These are phyloP conservation scores for Rosa lucieae DNA, from an alignment of 306 rosid genomes.

Conservation along the genomic window DNA sequence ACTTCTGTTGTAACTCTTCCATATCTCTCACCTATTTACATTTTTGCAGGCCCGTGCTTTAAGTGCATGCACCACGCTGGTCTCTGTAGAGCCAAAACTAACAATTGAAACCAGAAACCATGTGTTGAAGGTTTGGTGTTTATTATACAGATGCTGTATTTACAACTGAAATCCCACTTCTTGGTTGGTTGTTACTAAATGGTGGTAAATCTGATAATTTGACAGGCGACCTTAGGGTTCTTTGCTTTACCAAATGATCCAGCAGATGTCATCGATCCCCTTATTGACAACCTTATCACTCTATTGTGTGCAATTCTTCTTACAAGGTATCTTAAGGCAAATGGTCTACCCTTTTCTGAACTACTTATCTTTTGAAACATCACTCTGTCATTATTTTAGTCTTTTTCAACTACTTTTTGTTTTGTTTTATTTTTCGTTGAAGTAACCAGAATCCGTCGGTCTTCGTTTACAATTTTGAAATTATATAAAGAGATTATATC, in stretches of 20 bases:
- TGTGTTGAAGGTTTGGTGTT: conserved; percentile 67
- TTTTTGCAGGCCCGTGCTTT: conserved; percentile 80
- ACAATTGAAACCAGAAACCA: conserved; percentile 89
- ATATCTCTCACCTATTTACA: conserved; percentile 7
- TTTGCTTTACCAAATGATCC: conserved; percentile 96
- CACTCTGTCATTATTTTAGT: conserved; percentile 7
- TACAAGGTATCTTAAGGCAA: conserved; percentile 58
- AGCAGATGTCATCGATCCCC: conserved; percentile 68
- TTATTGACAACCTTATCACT: conserved; percentile 84
- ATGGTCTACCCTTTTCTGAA: background rate
- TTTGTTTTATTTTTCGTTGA: background rate
- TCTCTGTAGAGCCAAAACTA: conserved; percentile 93
- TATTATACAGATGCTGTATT: background rate
- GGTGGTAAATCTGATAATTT: conserved; percentile 32
- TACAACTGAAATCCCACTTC: background rate
- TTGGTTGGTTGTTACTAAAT: background rate
- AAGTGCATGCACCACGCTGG: conserved; percentile 96
- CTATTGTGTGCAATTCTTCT: conserved; percentile 96
- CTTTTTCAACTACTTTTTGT: background rate
- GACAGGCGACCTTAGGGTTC: conserved; percentile 97
- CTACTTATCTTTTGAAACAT: conserved; percentile 18
- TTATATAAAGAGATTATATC: background rate
- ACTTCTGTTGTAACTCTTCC: conserved; percentile 23
- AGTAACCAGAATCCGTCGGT: background rate
- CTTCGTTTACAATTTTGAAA: background rate